Evolutionary conservation across 257 asterid genomes (phyloP), one percentile per base, ranked within the genome.

Genomic region (Fraxinus quadrangulata): DNA sequence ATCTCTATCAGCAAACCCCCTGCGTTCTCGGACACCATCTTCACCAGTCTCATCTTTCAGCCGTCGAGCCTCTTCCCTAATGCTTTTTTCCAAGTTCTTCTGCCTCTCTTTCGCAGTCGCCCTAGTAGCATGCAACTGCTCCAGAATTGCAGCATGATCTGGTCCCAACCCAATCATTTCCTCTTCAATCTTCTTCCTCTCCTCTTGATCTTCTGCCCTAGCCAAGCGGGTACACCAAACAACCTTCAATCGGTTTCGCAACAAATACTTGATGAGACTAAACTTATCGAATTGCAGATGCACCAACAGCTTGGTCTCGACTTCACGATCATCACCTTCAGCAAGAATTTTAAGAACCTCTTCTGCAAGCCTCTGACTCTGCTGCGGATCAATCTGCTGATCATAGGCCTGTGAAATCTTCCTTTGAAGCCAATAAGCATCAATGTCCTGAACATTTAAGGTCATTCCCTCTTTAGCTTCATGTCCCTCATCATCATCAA

Each of bases 121-220:
- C 68, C 77, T 73, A 3, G 77, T 73, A 13, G 77, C 77, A 73
- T 73, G 77, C 77, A 73, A 73, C 68, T 73, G 77, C 77, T 73
- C 77, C 68, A 73, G 69, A 49, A 73, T 73, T 30, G 77, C 77
- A 49, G 47, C 26, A 49, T 73, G 77, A 49, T 73, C 77, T 9
- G 30, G 77, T 26, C 77, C 77, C 77, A 73, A 49, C 19, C 68
- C 68, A 67, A 73, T 63, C 69, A 63, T 63, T 24, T 63, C 36
- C 34, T 63, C 34, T 63, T 63, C 69, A 24, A 63, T 63, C 21
- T 63, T 63, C 21, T 63, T 63, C 69, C 69, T 63, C 36, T 63
- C 69, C 16, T 63, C 69, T 63, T 63, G 69, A 31, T 63, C 69
- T 63, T 63, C 69, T 23, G 69, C 69, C 69, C 69, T 24, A 10